Percentiles rank a stretch among this genome's conserved stretches.
Conservation (phyloP, 1,139 yeast genomes). For the Pichia sp. region DNA sequence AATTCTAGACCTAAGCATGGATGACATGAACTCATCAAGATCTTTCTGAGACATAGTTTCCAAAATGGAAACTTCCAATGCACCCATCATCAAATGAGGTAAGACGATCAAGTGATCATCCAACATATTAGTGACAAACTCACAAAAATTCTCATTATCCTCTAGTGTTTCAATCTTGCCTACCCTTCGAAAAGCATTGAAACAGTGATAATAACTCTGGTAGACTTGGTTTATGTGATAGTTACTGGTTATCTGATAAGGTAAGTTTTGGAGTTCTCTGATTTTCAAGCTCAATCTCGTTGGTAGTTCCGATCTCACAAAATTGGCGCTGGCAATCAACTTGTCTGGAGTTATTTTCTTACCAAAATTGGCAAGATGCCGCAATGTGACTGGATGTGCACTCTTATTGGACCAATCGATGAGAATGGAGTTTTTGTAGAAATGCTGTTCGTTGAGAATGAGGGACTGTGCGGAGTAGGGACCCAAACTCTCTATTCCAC, state of each 20-base stretch:
- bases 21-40: slow-evolving; percentile 67
- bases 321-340: slow-evolving; percentile 74
- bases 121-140: slow-evolving; percentile 51
- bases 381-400: slow-evolving; percentile 85
- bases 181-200: slow-evolving; percentile 73
- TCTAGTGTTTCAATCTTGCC: slow-evolving; percentile 59
- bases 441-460: slow-evolving; percentile 57
- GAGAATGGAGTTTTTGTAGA: slow-evolving; percentile 75
- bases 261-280: slow-evolving; percentile 67
- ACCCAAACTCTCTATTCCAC: slow-evolving; percentile 11
- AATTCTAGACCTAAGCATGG: slow-evolving; percentile 75
- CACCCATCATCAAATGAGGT: slow-evolving; percentile 90
- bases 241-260: slow-evolving; percentile 79
- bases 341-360: slow-evolving; percentile 72
- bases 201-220: slow-evolving; percentile 81
- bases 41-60: slow-evolving; percentile 53
- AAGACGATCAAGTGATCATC: slow-evolving; percentile 75
- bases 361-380: slow-evolving; percentile 88
- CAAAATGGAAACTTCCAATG: slow-evolving; percentile 69
- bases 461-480: slow-evolving; percentile 20
- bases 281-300: slow-evolving; percentile 76
- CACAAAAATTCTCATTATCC: slow-evolving; percentile 70
- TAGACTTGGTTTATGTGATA: slow-evolving; percentile 81
- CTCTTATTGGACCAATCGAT: slow-evolving; percentile 54
- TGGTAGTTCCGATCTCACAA: slow-evolving; percentile 80